Evolutionary conservation across 2,329 filamentous ascomycete genomes (phyloP).

Genomic region (Colletotrichum melonis): DNA sequence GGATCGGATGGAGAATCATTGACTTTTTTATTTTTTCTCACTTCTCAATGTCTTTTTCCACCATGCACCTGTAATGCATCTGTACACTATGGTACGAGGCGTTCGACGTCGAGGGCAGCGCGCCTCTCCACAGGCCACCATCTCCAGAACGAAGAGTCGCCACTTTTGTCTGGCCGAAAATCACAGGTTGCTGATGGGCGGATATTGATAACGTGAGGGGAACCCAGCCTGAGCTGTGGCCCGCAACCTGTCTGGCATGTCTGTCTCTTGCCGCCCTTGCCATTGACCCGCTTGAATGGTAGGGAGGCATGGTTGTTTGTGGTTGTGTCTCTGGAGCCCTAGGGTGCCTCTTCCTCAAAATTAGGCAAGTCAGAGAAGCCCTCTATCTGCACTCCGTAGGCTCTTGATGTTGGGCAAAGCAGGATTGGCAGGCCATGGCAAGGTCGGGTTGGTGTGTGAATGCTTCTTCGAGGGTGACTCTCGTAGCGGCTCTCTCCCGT

Average conservation of each 20-base stretch:
- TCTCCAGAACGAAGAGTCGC: slow-evolving; percentile 7
- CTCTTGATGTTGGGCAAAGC: background rate
- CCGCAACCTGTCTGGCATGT: background rate
- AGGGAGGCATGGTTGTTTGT: background rate
- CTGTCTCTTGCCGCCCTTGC: background rate
- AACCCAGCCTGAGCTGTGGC: background rate
- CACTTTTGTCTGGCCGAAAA: background rate
- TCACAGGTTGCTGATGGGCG: background rate
- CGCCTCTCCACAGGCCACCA: background rate
- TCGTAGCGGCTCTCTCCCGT: background rate
- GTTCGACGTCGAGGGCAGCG: no score
- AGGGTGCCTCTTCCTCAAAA: slow-evolving; percentile 13
- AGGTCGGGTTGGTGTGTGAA: background rate
- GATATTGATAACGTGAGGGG: background rate
- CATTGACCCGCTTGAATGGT: background rate
- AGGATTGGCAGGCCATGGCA: slow-evolving; percentile 2
- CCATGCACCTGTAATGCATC: no score
- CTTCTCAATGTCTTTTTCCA: background rate
- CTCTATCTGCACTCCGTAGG: background rate
- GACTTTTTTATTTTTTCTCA: background rate
- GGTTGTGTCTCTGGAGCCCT: background rate
- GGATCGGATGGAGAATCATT: background rate
- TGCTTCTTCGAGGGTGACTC: background rate
- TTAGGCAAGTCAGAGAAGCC: slow-evolving; percentile 13
- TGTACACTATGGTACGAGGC: no score